Evolutionary conservation across 108 stramenopile genomes (phyloP), one percentile per base, ranked within the genome.

Genomic region (Conticribra guillardii): DNA sequence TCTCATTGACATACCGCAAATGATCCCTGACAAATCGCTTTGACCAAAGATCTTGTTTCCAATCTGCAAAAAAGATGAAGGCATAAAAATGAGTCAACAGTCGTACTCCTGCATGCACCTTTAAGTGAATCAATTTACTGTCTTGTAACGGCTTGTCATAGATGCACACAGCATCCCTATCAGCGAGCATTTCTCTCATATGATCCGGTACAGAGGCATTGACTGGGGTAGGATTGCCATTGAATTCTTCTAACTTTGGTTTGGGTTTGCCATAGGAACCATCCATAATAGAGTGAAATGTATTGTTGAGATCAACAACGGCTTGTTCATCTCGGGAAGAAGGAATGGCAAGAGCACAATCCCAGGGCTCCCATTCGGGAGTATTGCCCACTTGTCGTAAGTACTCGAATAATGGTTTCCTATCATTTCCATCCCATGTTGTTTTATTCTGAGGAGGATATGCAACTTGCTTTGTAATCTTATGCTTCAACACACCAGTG

Each of bases 41-140:
- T 21, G 59, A 66, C 81, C 81, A 85, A 1, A 85, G 26, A 32
- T 86, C 87, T 59, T 84, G 85, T 33, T 54, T 66, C 79, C 76
- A 77, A 77, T 97, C 97, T 18, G 81, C 83, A 37, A 86, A 86
- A 34, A 84, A 81, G 27, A 86, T 64, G 67, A 86, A 86, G 8
- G 82, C 81, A 63, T 86, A 86, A 65, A 81, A 86, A 58, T 81
- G 85, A 32, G 83, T 82, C 30, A 79, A 66, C 1, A 84, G 54
- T 30, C 76, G 41, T 0, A 67, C 67, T 31, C 64, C 71, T 27
- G 44, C 53, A 1, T 54, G 47, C 48, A 74, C 44, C 45, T 79
- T 76, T 14, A 74, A 29, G 62, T 86, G 85, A 23, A 86, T 68
- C 31, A 84, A 21, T 30, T 80, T 67, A 16, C 68, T 64, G 9